A percentile compares a stretch with the other conserved stretches of the same genome.
Conservation (phyloP, 208 protist species). For the Crithidia bombi region DNA sequence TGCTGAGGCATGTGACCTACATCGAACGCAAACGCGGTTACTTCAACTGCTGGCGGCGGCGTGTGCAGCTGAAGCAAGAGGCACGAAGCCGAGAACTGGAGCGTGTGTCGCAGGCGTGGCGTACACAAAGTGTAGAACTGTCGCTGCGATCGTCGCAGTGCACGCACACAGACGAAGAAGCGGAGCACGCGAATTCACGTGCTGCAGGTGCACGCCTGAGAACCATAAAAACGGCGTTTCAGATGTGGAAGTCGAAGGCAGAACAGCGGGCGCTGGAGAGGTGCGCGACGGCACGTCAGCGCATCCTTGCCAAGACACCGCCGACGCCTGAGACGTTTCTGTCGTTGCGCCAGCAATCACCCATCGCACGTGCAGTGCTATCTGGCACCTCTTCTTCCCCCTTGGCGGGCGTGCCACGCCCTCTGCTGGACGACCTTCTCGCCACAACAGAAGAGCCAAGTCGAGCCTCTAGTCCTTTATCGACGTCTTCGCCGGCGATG, state of each 20-base stretch:
- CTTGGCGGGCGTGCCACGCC: neutral
- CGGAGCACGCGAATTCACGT: neutral
- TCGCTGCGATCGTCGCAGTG: conserved; percentile 1
- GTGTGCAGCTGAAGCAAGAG: conserved; percentile 11
- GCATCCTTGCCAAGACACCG: conserved; percentile 6
- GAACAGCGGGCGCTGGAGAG: conserved; percentile 23
- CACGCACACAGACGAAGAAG: neutral
- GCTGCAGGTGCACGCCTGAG: neutral
- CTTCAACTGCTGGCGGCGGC: conserved; percentile 43
- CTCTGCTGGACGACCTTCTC: conserved; percentile 4
- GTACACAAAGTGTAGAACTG: neutral
- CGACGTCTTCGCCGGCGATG: neutral
- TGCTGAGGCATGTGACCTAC: conserved; percentile 43
- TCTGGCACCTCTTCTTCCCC: neutral
- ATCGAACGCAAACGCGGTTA: conserved; percentile 54
- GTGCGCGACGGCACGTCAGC: conserved; percentile 25
- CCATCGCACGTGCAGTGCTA: neutral
- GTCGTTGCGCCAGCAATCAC: neutral
- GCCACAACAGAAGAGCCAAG: neutral
- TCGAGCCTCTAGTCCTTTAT: neutral
- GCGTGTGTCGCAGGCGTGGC: conserved; percentile 13
- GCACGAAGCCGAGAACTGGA: conserved; percentile 2
- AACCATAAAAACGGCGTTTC: conserved; percentile 6
- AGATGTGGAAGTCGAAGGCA: conserved; percentile 39
- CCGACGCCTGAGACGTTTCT: conserved; percentile 12